A percentile compares a stretch with the other conserved stretches of the same genome.
Evolutionary conservation across 371 early-diverging fungal genomes (phyloP).

Genomic region (Mucor racemosus): DNA sequence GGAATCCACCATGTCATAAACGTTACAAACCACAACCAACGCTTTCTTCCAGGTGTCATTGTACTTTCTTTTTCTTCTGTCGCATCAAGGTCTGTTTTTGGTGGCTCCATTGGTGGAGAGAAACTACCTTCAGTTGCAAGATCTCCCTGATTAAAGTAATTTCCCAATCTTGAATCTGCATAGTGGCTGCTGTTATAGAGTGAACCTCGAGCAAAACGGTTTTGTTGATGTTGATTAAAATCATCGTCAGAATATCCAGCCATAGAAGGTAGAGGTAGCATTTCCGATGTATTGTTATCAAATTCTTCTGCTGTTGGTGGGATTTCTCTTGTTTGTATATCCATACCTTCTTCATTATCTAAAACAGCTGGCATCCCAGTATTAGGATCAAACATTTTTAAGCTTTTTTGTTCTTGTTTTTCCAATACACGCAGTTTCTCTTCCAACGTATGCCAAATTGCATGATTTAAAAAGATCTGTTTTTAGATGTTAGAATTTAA

Average conservation of each 20-base stretch:
- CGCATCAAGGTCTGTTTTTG: slow-evolving; percentile 7
- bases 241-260: background rate
- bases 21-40: slow-evolving; percentile 88
- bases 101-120: background rate
- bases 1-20: slow-evolving; percentile 89
- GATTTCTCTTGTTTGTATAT: background rate
- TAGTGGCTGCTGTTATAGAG: slow-evolving; percentile 10
- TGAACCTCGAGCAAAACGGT: background rate
- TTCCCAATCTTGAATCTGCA: slow-evolving; percentile 5
- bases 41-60: slow-evolving; percentile 57
- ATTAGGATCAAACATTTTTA: slow-evolving; percentile 26
- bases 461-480: slow-evolving; percentile 73
- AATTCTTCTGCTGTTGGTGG: background rate
- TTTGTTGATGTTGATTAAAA: background rate
- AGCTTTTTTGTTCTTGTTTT: slow-evolving; percentile 38
- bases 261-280: background rate
- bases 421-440: slow-evolving; percentile 56
- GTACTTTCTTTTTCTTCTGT: slow-evolving; percentile 31
- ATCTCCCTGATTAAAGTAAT: background rate
- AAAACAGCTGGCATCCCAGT: background rate
- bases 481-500: too few relatives aligned
- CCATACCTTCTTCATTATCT: background rate
- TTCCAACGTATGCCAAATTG: slow-evolving; percentile 73
- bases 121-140: background rate
- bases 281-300: background rate